Evolutionary conservation across 2,329 filamentous ascomycete species (phyloP).

Genomic region (Lachnellula suecica): DNA sequence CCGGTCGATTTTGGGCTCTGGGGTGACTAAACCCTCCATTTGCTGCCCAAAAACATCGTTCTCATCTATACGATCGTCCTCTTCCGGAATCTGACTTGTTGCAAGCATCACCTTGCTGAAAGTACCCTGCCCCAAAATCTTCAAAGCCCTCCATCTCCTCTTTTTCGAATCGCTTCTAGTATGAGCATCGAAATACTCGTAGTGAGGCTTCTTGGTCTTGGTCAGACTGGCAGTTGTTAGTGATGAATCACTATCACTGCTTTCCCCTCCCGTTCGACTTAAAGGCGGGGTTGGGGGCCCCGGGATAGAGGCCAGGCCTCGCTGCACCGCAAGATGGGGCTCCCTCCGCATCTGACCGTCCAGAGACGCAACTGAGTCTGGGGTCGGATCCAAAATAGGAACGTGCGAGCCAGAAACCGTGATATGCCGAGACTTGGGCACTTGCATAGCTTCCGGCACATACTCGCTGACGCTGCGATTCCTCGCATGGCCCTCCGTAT

Average conservation of each 20-base stretch:
- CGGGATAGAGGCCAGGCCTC: slow-evolving; percentile 65
- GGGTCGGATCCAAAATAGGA: slow-evolving; percentile 40
- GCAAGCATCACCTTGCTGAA: slow-evolving; percentile 94
- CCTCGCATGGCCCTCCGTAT: slow-evolving; percentile 51
- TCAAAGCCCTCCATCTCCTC: slow-evolving; percentile 76
- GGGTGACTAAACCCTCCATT: slow-evolving; percentile 24
- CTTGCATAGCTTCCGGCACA: slow-evolving; percentile 67
- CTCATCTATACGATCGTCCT: slow-evolving; percentile 41
- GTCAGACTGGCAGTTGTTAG: slow-evolving; percentile 40
- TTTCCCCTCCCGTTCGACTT: slow-evolving; percentile 64
- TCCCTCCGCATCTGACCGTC: slow-evolving; percentile 68
- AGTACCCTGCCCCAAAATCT: slow-evolving; percentile 84
- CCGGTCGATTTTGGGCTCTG: slow-evolving; percentile 52
- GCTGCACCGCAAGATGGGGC: slow-evolving; percentile 73
- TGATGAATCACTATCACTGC: slow-evolving; percentile 48
- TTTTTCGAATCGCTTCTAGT: slow-evolving; percentile 68
- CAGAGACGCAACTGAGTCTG: slow-evolving; percentile 48
- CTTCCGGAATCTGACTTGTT: slow-evolving; percentile 67
- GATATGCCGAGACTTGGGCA: slow-evolving; percentile 67
- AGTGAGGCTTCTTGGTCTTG: slow-evolving; percentile 37
- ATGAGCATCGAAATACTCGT: slow-evolving; percentile 69
- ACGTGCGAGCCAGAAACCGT: slow-evolving; percentile 66
- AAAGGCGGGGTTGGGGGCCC: slow-evolving; percentile 79
- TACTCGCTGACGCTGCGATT: slow-evolving; percentile 91
- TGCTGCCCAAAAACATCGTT: slow-evolving; percentile 31